Evolutionary conservation across 106 monocot genomes (phyloP).

Genomic region (Phalaenopsis aphrodite): DNA sequence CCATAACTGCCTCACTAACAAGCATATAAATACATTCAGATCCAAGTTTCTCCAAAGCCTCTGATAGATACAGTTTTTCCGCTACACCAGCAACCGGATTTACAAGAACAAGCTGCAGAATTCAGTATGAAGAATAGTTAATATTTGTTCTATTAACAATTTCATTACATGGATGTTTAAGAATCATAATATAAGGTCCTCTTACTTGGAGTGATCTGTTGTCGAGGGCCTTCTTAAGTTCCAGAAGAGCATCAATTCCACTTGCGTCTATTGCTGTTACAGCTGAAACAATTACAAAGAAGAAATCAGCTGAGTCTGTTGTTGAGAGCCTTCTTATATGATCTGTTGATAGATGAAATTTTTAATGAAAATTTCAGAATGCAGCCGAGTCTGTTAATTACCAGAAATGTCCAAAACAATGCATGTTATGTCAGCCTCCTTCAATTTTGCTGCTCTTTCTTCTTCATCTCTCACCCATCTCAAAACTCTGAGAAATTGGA

Average conservation of each 20-base stretch:
- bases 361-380: neutral
- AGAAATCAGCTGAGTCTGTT: neutral
- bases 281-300: constrained; percentile 22
- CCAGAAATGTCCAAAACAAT: constrained; percentile 41
- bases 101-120: constrained; percentile 39
- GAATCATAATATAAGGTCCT: neutral
- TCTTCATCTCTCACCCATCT: constrained; percentile 55
- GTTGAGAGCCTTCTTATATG: too few species aligned
- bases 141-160: neutral
- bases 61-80: constrained; percentile 26
- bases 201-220: constrained; percentile 43
- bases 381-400: constrained; percentile 4
- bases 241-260: constrained; percentile 42
- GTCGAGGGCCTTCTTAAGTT: constrained; percentile 34
- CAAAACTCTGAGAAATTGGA: constrained; percentile 24
- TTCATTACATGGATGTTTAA: neutral
- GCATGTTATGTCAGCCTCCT: constrained; percentile 29
- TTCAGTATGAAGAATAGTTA: neutral
- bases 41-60: constrained; percentile 26
- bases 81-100: constrained; percentile 43
- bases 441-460: constrained; percentile 22
- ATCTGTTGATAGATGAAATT: neutral
- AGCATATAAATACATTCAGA: constrained; percentile 24
- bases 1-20: constrained; percentile 13
- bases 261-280: constrained; percentile 46